A percentile compares a stretch with the other conserved stretches of the same genome.
phyloP scores from a whole-genome alignment of 768 basidiomycete species.

The Tubosaeta sp. region DNA sequence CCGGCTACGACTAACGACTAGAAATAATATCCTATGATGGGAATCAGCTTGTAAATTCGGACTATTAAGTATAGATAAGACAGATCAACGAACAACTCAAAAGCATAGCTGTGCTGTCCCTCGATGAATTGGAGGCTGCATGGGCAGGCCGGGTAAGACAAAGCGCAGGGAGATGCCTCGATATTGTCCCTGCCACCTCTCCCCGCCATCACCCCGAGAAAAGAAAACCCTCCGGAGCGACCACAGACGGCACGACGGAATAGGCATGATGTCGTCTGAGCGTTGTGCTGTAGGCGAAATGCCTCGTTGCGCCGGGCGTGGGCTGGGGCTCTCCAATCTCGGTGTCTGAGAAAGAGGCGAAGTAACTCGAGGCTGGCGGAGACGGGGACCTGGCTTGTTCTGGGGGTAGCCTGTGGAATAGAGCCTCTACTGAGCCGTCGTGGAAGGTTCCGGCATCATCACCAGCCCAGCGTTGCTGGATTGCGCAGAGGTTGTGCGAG shows the following conservation, averaged over 20 bases:
- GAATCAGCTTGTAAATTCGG: too few relatives aligned
- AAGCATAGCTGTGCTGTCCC: constrained; percentile 2
- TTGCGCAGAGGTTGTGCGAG: constrained; percentile 8
- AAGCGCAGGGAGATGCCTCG: constrained; percentile 44
- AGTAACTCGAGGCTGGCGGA: constrained; percentile 81
- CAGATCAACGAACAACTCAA: too few relatives aligned
- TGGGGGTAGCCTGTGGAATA: constrained; percentile 9
- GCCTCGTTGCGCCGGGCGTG: constrained; percentile 58
- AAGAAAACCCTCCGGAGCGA: constrained; percentile 51
- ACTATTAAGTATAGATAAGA: too few relatives aligned
- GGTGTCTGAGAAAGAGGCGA: constrained; percentile 53
- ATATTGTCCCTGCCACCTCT: constrained; percentile 25
- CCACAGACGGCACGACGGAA: constrained; percentile 36
- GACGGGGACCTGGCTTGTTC: constrained; percentile 39
- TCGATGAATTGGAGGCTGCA: too few relatives aligned
- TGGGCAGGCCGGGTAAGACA: neutral
- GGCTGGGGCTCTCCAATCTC: constrained; percentile 49
- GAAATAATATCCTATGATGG: constrained; percentile 67
- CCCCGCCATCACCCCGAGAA: constrained; percentile 33
- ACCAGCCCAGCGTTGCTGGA: constrained; percentile 16
- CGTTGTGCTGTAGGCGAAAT: constrained; percentile 83
- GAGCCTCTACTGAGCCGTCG: constrained; percentile 19
- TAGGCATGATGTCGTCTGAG: constrained; percentile 64
- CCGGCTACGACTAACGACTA: constrained; percentile 60
- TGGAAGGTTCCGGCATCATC: constrained; percentile 11